Evolutionary conservation across 345 rosid species (phyloP), one percentile per base, ranked within the genome.

Genomic region (Brassica carinata): DNA sequence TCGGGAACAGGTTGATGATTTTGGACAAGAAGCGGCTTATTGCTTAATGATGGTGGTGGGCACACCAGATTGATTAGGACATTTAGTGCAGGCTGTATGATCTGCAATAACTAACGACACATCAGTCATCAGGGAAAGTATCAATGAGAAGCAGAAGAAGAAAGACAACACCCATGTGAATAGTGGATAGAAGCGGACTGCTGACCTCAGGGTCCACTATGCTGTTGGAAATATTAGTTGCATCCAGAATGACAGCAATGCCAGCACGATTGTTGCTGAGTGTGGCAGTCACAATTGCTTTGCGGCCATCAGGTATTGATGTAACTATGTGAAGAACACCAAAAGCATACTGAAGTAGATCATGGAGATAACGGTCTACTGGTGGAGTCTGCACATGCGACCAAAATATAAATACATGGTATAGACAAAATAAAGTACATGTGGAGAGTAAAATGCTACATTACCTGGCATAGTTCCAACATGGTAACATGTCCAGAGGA

Each of bases 31-130:
- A 93, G 83, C 27, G 93, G 91, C 81, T 88, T 96, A 67, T 91
- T 91, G 87, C 97, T 96, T 76, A 96, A 87, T 72, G 99, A 93
- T 85, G 99, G 99, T 4, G 99, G 99, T 48, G 98, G 97, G 73
- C 99, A 96, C 77, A 96, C 99, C 82, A 96, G 94, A 83, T 92
- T 93, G 85, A 96, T 88, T 67, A 96, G 85, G 77, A 93, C 96
- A 85, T 87, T 92, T 72, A 96, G 84, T 57, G 99, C 98, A 75
- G 96, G 93, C 88, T 93, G 99, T 87, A 93, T 89, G 55, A 92
- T 92, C 99, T 96, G 89, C 86, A 87, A 77, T 79, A 69, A 29
- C 61, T 18, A 36, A 62, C 3, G 87, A 38, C 65, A 64, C 79
- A 76, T 51, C 33, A 75, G 65, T 11, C n/a, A 43, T 43, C 53